Conservation (phyloP, 1,139 yeast species). For the Geotrichum aggregatum region DNA sequence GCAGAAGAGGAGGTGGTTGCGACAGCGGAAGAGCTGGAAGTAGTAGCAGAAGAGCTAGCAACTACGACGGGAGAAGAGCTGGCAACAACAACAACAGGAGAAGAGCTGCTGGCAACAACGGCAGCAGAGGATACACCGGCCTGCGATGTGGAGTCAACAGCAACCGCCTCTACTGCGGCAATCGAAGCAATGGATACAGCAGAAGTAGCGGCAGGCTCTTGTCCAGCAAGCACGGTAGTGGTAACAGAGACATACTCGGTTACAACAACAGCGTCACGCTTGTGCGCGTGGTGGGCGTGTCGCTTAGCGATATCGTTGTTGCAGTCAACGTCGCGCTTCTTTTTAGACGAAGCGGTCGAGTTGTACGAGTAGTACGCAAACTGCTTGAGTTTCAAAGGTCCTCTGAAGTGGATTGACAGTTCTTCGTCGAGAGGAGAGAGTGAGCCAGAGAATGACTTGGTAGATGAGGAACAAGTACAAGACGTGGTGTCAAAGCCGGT, state of each 20-base stretch:
- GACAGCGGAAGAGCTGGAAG: neutral
- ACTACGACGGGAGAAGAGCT: neutral
- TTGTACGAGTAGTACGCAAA: constrained; percentile 62
- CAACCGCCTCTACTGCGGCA: neutral
- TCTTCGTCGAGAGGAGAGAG: constrained; percentile 86
- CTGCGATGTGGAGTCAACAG: neutral
- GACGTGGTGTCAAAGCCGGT: constrained; percentile 62
- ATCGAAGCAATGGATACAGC: neutral
- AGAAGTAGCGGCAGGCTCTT: neutral
- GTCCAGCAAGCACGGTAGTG: constrained; percentile 52
- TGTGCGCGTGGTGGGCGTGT: constrained; percentile 55
- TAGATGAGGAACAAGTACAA: constrained; percentile 55
- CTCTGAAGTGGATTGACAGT: constrained; percentile 88
- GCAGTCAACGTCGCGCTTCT: constrained; percentile 10
- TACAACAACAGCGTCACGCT: constrained; percentile 45
- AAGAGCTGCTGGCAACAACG: neutral
- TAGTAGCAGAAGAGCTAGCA: neutral
- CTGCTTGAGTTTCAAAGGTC: constrained; percentile 74
- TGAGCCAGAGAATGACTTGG: constrained; percentile 61
- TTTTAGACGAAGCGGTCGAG: constrained; percentile 37
- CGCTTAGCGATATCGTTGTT: constrained; percentile 23
- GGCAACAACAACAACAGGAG: neutral
- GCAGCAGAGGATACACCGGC: neutral
- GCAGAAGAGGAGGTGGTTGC: neutral
- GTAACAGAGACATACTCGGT: constrained; percentile 57